A percentile compares a stretch with the other conserved stretches of the same genome.
These are phyloP conservation scores for Casuarina glauca DNA, from an alignment of 306 rosid species.

Conservation along the genomic window DNA sequence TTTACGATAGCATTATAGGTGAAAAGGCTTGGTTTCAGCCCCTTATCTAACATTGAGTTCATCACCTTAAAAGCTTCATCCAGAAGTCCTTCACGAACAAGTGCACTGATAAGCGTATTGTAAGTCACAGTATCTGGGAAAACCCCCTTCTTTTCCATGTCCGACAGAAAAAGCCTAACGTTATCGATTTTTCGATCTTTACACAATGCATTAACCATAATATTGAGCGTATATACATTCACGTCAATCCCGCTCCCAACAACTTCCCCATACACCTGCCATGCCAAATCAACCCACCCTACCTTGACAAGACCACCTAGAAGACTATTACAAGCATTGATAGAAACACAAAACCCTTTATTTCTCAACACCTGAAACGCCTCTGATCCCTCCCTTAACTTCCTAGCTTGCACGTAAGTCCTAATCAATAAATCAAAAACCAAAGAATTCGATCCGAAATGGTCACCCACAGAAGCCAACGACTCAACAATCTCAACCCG, in stretches of 20 bases:
- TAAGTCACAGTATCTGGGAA: constrained; percentile 71
- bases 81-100: constrained; percentile 58
- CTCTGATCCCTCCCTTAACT: constrained; percentile 77
- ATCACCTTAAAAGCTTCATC: constrained; percentile 58
- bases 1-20: constrained; percentile 72
- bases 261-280: constrained; percentile 58
- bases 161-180: constrained; percentile 48
- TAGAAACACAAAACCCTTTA: constrained; percentile 50
- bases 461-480: constrained; percentile 30
- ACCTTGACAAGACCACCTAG: constrained; percentile 75
- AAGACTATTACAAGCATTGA: constrained; percentile 80
- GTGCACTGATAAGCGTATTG: constrained; percentile 70
- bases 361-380: constrained; percentile 52
- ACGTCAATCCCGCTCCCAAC: constrained; percentile 43
- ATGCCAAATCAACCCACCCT: constrained; percentile 87
- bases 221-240: constrained; percentile 78
- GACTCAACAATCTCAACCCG: constrained; percentile 61
- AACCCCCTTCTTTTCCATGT: constrained; percentile 62
- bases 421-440: constrained; percentile 72
- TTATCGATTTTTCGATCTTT: constrained; percentile 57
- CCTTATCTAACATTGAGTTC: constrained; percentile 44
- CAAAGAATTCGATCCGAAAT: constrained; percentile 20
- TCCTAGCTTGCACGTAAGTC: constrained; percentile 86
- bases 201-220: constrained; percentile 86
- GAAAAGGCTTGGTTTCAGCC: constrained; percentile 67